These are phyloP conservation scores for Phytopythium oedochilum DNA, from an alignment of 352 stramenopile genomes.

Conservation along the genomic window DNA sequence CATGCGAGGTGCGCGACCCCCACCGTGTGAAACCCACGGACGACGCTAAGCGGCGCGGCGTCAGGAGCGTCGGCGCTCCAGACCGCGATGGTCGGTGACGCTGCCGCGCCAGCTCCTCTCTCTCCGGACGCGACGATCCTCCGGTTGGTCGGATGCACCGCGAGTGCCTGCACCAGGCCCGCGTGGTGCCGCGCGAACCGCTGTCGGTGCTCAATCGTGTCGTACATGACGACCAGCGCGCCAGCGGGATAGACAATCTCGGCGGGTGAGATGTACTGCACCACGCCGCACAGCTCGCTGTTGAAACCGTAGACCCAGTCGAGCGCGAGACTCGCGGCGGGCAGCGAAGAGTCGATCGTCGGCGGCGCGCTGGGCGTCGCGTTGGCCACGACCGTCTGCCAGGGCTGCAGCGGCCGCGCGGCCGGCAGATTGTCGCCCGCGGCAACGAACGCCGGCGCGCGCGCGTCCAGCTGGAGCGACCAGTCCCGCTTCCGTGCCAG, in stretches of 20 bases:
- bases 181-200: constrained; percentile 60
- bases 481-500: constrained; percentile 35
- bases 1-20: constrained; percentile 67
- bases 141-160: constrained; percentile 43
- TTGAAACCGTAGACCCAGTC: constrained; percentile 85
- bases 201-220: constrained; percentile 68
- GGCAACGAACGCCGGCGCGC: constrained; percentile 29
- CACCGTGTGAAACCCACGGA: constrained; percentile 62
- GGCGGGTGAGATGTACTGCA: constrained; percentile 57
- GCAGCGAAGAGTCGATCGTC: constrained; percentile 39
- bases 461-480: constrained; percentile 41
- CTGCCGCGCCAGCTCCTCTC: constrained; percentile 17
- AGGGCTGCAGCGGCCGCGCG: constrained; percentile 30
- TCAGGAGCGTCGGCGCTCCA: constrained; percentile 45
- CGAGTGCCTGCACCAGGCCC: constrained; percentile 51
- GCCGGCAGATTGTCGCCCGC: neutral
- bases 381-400: constrained; percentile 62
- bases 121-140: constrained; percentile 60
- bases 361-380: constrained; percentile 49
- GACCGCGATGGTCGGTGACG: constrained; percentile 57
- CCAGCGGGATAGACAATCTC: constrained; percentile 66
- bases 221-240: constrained; percentile 59
- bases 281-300: constrained; percentile 47
- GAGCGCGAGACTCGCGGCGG: constrained; percentile 56
- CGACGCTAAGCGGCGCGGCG: constrained; percentile 40